These are phyloP conservation scores for Groenewaldozyma auringiensis DNA, from an alignment of 1,139 yeast species.

Conservation along the genomic window DNA sequence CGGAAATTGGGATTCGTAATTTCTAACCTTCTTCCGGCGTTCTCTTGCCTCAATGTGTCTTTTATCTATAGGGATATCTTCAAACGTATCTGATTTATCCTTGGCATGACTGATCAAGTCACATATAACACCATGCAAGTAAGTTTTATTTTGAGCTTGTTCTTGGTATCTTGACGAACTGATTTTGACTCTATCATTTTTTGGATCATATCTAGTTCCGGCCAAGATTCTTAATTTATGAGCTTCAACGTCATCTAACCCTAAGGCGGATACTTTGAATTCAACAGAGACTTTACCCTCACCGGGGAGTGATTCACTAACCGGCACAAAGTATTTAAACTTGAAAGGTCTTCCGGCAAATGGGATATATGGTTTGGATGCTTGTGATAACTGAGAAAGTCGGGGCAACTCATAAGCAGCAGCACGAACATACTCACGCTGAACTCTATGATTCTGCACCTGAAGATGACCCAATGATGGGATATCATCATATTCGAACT, in stretches of 20 bases:
- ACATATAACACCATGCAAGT: slow-evolving; percentile 56
- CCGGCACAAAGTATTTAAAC: slow-evolving; percentile 64
- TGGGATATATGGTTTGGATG: slow-evolving; percentile 34
- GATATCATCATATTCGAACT: slow-evolving; percentile 48
- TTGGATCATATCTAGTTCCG: slow-evolving; percentile 66
- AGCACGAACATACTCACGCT: slow-evolving; percentile 60
- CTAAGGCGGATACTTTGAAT: slow-evolving; percentile 47
- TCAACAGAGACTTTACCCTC: slow-evolving; percentile 61
- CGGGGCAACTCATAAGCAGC: slow-evolving; percentile 92
- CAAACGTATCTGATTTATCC: slow-evolving; percentile 53
- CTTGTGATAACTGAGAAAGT: slow-evolving; percentile 32
- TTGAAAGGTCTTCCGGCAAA: slow-evolving; percentile 44
- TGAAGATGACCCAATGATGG: slow-evolving; percentile 54
- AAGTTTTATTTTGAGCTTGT: slow-evolving; percentile 80
- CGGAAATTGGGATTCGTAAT: slow-evolving; percentile 49
- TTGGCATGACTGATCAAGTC: slow-evolving; percentile 59
- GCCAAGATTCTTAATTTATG: slow-evolving; percentile 77
- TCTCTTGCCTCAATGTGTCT: slow-evolving; percentile 52
- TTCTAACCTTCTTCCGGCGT: slow-evolving; percentile 30
- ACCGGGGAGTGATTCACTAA: slow-evolving; percentile 67
- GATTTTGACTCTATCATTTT: slow-evolving; percentile 52
- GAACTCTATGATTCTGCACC: slow-evolving; percentile 52
- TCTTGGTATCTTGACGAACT: slow-evolving; percentile 58
- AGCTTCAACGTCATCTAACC: slow-evolving; percentile 42
- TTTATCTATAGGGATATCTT: slow-evolving; percentile 74